phyloP scores from a whole-genome alignment of 2,329 filamentous ascomycete species.

The Exophiala calicioides region DNA sequence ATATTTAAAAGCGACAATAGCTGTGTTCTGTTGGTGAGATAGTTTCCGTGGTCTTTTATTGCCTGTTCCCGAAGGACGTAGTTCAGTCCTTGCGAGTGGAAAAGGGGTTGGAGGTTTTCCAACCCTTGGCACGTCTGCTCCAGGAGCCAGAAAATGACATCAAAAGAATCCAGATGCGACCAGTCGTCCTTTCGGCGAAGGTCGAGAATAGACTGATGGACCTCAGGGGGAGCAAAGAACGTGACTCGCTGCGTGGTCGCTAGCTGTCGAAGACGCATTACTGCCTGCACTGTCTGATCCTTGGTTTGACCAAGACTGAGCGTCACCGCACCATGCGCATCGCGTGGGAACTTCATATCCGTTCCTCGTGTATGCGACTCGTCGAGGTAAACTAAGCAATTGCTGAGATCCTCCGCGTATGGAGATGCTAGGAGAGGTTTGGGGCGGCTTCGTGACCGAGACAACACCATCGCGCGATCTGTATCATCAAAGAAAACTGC shows the following conservation, averaged over 20 bases:
- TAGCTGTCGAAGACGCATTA: constrained; percentile 69
- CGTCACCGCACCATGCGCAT: constrained; percentile 66
- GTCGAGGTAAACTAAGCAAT: constrained; percentile 68
- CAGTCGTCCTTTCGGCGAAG: constrained; percentile 19
- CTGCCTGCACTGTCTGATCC: constrained; percentile 69
- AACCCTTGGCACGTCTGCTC: constrained; percentile 57
- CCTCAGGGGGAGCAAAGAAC: constrained; percentile 62
- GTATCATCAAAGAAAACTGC: constrained; percentile 57
- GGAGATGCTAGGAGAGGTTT: constrained; percentile 57
- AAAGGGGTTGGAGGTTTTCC: constrained; percentile 56
- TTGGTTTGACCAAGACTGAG: constrained; percentile 66
- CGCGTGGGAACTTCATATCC: constrained; percentile 61
- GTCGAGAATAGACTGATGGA: constrained; percentile 54
- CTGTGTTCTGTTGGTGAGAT: neutral
- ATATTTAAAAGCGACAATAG: constrained; percentile 18
- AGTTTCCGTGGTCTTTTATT: constrained; percentile 4
- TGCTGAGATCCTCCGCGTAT: constrained; percentile 57
- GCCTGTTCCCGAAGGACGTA: constrained; percentile 44
- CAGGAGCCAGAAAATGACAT: constrained; percentile 64
- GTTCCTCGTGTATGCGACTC: constrained; percentile 70
- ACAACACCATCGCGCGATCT: constrained; percentile 35
- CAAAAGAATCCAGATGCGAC: constrained; percentile 41
- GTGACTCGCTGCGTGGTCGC: constrained; percentile 66
- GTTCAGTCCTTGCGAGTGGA: constrained; percentile 62
- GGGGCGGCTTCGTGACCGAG: constrained; percentile 25